These are phyloP conservation scores for Metschnikowia kunwiensis DNA, from an alignment of 805 yeast genomes.

Conservation along the genomic window DNA sequence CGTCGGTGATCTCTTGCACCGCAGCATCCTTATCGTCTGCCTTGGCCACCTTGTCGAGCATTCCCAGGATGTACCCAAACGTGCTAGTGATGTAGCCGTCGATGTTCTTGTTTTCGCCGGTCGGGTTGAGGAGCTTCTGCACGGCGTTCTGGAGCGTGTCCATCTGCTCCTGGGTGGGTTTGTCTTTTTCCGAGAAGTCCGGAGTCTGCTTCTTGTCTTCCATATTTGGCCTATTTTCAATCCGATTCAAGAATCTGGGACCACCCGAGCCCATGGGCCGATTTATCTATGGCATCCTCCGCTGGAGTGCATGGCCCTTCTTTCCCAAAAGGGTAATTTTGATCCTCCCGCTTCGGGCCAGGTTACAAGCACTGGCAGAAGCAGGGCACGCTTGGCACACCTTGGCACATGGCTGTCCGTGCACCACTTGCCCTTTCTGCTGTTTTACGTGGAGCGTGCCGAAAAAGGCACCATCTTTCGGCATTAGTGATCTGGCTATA, in stretches of 20 bases:
- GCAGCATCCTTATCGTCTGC: conserved; percentile 33
- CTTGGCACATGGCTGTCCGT: too few species aligned
- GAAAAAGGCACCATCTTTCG: too few species aligned
- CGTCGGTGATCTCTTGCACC: conserved; percentile 35
- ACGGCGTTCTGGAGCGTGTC: conserved; percentile 8
- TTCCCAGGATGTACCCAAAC: conserved; percentile 26
- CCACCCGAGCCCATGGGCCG: too few species aligned
- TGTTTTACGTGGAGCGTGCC: too few species aligned
- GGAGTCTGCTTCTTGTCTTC: neutral
- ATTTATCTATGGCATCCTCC: too few species aligned
- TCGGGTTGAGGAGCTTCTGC: conserved; percentile 24
- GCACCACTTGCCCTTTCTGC: too few species aligned
- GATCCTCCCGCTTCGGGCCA: neutral
- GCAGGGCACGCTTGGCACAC: too few species aligned
- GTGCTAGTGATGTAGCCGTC: conserved; percentile 28
- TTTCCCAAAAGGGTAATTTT: conserved; percentile 5
- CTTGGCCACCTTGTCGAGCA: conserved; percentile 28
- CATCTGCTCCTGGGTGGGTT: conserved; percentile 12
- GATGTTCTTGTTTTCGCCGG: conserved; percentile 27
- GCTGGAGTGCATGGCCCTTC: too few species aligned
- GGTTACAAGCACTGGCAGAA: neutral
- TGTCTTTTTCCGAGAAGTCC: conserved; percentile 4
- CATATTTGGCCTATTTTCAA: neutral
- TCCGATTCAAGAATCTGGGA: too few species aligned
- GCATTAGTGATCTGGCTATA: too few species aligned